A percentile compares a stretch with the other conserved stretches of the same genome.
phyloP scores from a whole-genome alignment of 192 early-diverging fungal genomes.

The Geosiphon pyriformis region DNA sequence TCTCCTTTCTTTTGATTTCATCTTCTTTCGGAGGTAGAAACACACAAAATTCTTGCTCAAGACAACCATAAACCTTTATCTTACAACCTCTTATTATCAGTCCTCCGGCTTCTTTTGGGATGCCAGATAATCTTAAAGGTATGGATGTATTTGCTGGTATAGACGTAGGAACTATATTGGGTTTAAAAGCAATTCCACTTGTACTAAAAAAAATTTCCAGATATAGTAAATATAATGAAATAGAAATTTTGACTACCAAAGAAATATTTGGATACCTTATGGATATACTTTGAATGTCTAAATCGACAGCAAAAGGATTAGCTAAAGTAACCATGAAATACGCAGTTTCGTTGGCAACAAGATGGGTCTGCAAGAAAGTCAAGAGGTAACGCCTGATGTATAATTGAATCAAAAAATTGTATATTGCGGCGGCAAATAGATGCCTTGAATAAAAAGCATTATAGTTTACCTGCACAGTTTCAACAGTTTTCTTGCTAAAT shows the following conservation, averaged over 20 bases:
- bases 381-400: conserved; percentile 18
- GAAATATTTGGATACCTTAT: conserved; percentile 40
- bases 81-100: conserved; percentile 59
- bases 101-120: conserved; percentile 53
- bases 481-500: conserved; percentile 56
- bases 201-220: conserved; percentile 39
- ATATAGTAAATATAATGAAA: not conserved
- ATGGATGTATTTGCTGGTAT: conserved; percentile 63
- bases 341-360: conserved; percentile 61
- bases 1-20: conserved; percentile 20
- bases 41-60: conserved; percentile 50
- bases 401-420: not conserved
- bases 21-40: conserved; percentile 26
- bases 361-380: conserved; percentile 26
- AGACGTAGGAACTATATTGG: conserved; percentile 49
- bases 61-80: conserved; percentile 48
- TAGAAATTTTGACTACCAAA: too few species aligned
- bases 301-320: conserved; percentile 76
- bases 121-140: conserved; percentile 59
- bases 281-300: conserved; percentile 64
- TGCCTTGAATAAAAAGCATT: conserved; percentile 8
- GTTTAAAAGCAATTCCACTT: conserved; percentile 52
- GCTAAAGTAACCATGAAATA: conserved; percentile 67
- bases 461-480: conserved; percentile 36
- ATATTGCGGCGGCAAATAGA: not conserved